Evolutionary conservation across 441 rosid genomes (phyloP), one percentile per base, ranked within the genome.

Genomic region (Flueggea neowawraea): DNA sequence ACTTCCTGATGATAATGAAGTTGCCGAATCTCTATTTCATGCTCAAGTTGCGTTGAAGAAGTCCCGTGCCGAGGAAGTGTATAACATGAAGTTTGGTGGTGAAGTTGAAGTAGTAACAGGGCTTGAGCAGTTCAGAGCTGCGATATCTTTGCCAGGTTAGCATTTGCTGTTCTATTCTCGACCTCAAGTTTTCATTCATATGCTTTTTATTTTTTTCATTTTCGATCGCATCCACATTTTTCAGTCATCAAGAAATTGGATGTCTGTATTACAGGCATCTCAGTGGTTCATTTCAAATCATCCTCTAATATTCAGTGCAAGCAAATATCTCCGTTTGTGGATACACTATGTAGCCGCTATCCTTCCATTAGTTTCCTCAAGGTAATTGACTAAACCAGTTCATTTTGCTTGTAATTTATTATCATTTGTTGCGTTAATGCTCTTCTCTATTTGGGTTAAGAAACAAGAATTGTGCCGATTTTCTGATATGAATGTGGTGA

Each of bases 11-110:
- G 89, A 94, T 73, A 91, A 80, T 68, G 91, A 83, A 64, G 90
- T 91, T 67, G 96, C 97, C 2, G 97, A 91, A 64, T 82, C 89
- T 74, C 80, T 91, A 45, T 88, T 86, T 69, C 94, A 88, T 59
- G 87, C 96, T 22, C 97, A 90, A 80, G 88, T 88, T 41, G 89
- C 97, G 22, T 66, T 91, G 76, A 94, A 85, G 81, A 94, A 87
- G 75, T 91, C 95, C 51, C 96, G 88, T 0, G 97, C 97, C 55
- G 97, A 87, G 75, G 97, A 91, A 64, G 96, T 89, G 52, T 62
- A 79, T 62, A 91, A 87, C 75, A 75, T 87, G 95, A 86, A 89
- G 78, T 91, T 88, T 69, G 97, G 98, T 31, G 96, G 97, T 22
- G 96, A 90, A 71, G 99, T 86, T 49, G 96, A 86, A 71, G 80